Evolutionary conservation across 345 rosid genomes (phyloP).

Genomic region (Eucalyptus fibrosa): DNA sequence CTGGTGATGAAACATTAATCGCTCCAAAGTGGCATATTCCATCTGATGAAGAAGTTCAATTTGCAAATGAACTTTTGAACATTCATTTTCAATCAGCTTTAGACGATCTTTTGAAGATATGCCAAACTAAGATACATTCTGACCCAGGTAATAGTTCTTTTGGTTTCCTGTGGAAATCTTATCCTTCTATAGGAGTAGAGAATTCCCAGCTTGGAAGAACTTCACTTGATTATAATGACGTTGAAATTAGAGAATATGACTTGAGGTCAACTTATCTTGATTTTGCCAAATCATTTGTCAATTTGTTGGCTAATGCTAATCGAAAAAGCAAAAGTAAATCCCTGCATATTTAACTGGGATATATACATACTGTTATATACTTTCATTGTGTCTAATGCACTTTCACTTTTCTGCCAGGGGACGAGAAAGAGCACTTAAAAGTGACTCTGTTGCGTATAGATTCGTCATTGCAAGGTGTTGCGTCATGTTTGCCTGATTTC

Average conservation of each 20-base stretch:
- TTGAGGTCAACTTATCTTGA: neutral
- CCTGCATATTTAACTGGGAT: neutral
- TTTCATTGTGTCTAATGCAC: neutral
- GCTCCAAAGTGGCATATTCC: constrained; percentile 91
- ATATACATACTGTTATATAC: neutral
- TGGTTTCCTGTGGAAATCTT: neutral
- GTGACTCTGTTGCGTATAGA: constrained; percentile 96
- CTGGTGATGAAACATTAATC: constrained; percentile 25
- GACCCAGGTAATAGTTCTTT: constrained; percentile 52
- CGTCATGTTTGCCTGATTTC: constrained; percentile 98
- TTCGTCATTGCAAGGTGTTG: constrained; percentile 94
- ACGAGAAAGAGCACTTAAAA: constrained; percentile 93
- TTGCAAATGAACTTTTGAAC: constrained; percentile 87
- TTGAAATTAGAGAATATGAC: neutral
- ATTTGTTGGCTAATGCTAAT: neutral
- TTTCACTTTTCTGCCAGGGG: constrained; percentile 36
- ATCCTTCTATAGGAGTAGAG: neutral
- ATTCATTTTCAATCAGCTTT: constrained; percentile 85
- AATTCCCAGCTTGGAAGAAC: neutral
- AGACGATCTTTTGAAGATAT: constrained; percentile 76
- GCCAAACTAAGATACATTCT: constrained; percentile 64
- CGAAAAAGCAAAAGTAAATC: neutral
- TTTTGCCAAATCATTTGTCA: neutral
- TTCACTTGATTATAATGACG: neutral
- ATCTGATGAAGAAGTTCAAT: constrained; percentile 69